Evolutionary conservation across 371 early-diverging fungal species (phyloP), one percentile per base, ranked within the genome.

Genomic region (Cokeromyces recurvatus): DNA sequence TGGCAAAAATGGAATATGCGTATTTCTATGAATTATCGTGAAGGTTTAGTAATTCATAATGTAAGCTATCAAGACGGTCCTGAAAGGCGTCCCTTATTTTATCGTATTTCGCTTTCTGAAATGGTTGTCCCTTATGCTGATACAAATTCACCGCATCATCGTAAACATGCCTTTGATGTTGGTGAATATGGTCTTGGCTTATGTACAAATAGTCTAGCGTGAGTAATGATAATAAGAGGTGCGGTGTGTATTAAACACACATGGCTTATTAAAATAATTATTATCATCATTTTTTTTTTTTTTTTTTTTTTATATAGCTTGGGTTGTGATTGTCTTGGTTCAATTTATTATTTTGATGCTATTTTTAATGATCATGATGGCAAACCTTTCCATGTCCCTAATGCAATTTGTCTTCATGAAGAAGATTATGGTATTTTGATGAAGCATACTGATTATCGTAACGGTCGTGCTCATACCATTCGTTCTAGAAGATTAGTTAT

Each of bases 101-200:
- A 69, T 22, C 71, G 75, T 53, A 66, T 71, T 29, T 70, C 74
- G 27, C 58, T 73, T 20, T 72, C 73, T 32, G 71, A 71, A 48
- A 74, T 78, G 78, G 72, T 75, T n/a, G 76, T 78, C 10, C 78
- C 78, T 24, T 78, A 78, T 50, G 77, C 74, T 35, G 77, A 78
- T 43, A 74, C 77, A 39, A 36, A 54, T 15, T 29, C 53, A 16
- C 74, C 75, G 31, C 68, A 77, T 37, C 51, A 61, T 43, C 56
- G 66, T 36, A 76, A 77, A 51, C 71, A 74, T 21, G 77, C 77
- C 23, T 77, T 77, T 47, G 77, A 77, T 57, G 71, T 73, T 27
- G 77, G 77, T 32, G 77, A 77, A 39, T 72, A 71, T 45, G 78
- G 76, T 53, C 45, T 74, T 24, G 77, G 77, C 44, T 58, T 73